These are phyloP conservation scores for Arthrobotrys entomopaga DNA, from an alignment of 2,329 filamentous ascomycete genomes.

Conservation along the genomic window DNA sequence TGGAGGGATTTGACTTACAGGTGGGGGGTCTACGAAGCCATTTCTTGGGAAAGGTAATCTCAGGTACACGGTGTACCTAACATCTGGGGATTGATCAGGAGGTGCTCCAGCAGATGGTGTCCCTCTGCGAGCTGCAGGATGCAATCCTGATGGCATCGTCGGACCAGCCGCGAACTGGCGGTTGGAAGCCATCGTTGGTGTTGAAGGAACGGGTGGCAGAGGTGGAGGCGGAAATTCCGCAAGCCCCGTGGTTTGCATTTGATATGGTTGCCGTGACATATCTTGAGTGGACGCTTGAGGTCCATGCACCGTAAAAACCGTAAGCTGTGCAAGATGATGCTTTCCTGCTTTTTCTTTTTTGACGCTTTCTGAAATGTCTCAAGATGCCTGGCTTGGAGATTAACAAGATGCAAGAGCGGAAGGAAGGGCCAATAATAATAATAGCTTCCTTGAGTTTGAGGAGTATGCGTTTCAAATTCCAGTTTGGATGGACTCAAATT, in stretches of 20 bases:
- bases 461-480: too few relatives aligned
- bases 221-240: conserved; percentile 48
- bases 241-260: conserved; percentile 32
- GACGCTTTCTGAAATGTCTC: too few relatives aligned
- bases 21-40: conserved; percentile 88
- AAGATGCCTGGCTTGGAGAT: too few relatives aligned
- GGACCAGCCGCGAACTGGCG: conserved; percentile 36
- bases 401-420: background rate
- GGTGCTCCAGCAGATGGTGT: conserved; percentile 37
- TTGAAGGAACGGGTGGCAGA: conserved; percentile 46
- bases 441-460: too few relatives aligned
- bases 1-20: conserved; percentile 67
- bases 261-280: conserved; percentile 43
- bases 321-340: too few relatives aligned
- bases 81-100: conserved; percentile 57
- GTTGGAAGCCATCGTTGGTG: conserved; percentile 44
- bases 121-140: conserved; percentile 37
- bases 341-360: too few relatives aligned
- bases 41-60: conserved; percentile 88
- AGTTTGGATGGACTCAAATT: conserved; percentile 6
- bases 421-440: background rate
- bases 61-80: conserved; percentile 80
- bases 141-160: conserved; percentile 35
- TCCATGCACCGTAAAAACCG: background rate
- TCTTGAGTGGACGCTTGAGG: conserved; percentile 24